Base-by-base conservation (phyloP, 2,329 filamentous ascomycete species). In the Grosmannia clavigera region DNA sequence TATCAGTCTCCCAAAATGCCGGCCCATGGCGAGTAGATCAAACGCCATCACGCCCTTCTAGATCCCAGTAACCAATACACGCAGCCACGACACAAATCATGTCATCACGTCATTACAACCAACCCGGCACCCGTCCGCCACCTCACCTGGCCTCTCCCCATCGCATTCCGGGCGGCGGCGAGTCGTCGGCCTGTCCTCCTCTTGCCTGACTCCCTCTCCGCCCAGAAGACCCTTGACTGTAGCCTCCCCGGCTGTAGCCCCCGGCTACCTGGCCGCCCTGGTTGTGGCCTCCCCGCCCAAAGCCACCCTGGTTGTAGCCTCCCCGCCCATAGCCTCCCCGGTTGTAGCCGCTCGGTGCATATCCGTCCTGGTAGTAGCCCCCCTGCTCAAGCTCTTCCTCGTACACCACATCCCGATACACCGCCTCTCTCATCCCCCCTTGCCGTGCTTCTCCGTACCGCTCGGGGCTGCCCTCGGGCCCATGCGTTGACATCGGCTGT, bases 401-500 rank as follows among this genome's bases (percentile, higher is more conserved):
- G 11, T 55, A 55, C 3, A 16, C 52, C 14, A 19, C 31, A 38
- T 55, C 54, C 11, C 25, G 29, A 33, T 55, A 40, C 7, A n/a
- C 54, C 4, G 12, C 31, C 16, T 33, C 31, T 1, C 19, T 22
- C n/a, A 31, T 7, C 6, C 29, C 25, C 40, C 25, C 48, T 11
- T 58, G 31, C 31, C 54, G 22, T 59, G 25, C 22, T 2, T 62
- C 58, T 1, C 48, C 57, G 46, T 64, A 63, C 25, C 58, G 61
- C 55, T 64, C 61, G 1, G 60, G 60, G 35, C 58, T 61, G 62
- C 51, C 25, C 14, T 54, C 58, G 9, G 31, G 11, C 2, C 35
- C 33, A 4, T 58, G 56, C 11, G 27, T 14, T 1, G 68, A 66
- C 60, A 69, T 68, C 25, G 67, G 67, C 63, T 75, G 73, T 1